A percentile compares a stretch with the other conserved stretches of the same genome.
Evolutionary conservation across 2,329 filamentous ascomycete species (phyloP).

Genomic region (Fonsecaea erecta): DNA sequence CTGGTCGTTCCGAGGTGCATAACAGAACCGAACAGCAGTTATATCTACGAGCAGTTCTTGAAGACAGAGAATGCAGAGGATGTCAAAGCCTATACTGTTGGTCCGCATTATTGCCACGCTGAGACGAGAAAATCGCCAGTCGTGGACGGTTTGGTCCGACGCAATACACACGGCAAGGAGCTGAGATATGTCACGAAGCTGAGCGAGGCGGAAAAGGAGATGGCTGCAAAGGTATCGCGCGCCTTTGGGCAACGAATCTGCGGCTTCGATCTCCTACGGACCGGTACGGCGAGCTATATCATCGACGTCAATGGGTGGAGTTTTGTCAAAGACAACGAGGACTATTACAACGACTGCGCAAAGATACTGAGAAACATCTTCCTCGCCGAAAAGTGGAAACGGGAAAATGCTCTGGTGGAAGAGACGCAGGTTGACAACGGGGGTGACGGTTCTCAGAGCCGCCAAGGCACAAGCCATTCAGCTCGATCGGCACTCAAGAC

Average conservation of each 20-base stretch:
- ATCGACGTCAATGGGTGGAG: conserved; percentile 99
- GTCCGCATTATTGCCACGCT: conserved; percentile 88
- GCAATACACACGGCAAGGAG: conserved; percentile 97
- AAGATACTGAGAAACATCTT: conserved; percentile 88
- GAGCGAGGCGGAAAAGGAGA: conserved; percentile 76
- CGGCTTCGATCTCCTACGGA: conserved; percentile 90
- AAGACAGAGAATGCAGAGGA: conserved; percentile 96
- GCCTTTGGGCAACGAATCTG: conserved; percentile 95
- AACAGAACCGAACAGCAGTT: conserved; percentile 79
- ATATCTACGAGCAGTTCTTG: conserved; percentile 97
- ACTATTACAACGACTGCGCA: conserved; percentile 93
- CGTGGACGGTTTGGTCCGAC: conserved; percentile 91
- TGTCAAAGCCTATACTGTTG: conserved; percentile 98
- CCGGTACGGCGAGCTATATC: conserved; percentile 88
- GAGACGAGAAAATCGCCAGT: conserved; percentile 97
- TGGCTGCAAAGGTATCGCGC: conserved; percentile 86
- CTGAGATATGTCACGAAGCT: conserved; percentile 91
- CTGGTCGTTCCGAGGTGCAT: conserved; percentile 79
- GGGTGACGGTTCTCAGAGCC: conserved; percentile 38
- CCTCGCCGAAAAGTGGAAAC: conserved; percentile 70
- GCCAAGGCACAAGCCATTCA: conserved; percentile 47
- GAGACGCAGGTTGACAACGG: conserved; percentile 43
- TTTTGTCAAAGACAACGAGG: conserved; percentile 98
- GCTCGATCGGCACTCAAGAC: conserved; percentile 60
- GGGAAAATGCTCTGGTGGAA: conserved; percentile 41